Conservation (phyloP, 2,329 filamentous ascomycete species). For the Arthrobotrys pseudoclavata region DNA sequence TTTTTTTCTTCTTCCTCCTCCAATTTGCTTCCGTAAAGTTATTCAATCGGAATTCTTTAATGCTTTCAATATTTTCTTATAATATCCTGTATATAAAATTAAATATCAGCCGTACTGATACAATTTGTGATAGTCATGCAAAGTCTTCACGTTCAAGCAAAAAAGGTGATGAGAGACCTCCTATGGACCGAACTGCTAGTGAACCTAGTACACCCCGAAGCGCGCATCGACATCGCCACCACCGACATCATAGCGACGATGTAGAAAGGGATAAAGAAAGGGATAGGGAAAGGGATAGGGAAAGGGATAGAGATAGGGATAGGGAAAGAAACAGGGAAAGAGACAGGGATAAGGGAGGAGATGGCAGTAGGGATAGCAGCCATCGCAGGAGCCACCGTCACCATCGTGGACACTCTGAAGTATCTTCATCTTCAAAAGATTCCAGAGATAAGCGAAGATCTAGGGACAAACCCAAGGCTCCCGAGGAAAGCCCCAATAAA, state of each 20-base stretch:
- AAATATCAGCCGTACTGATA: slow-evolving; percentile 57
- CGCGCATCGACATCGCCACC: slow-evolving; percentile 55
- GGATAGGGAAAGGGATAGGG: neutral
- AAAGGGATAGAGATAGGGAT: slow-evolving; percentile 8
- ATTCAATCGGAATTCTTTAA: slow-evolving; percentile 19
- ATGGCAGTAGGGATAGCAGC: slow-evolving; percentile 16
- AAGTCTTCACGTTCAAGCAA: slow-evolving; percentile 57
- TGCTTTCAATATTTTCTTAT: slow-evolving; percentile 29
- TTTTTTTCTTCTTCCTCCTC: slow-evolving; percentile 26
- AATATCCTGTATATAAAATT: slow-evolving; percentile 56
- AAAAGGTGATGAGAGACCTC: slow-evolving; percentile 54
- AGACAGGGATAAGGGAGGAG: neutral
- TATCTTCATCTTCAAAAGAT: slow-evolving; percentile 47
- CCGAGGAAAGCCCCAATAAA: slow-evolving; percentile 33
- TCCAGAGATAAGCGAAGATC: slow-evolving; percentile 48
- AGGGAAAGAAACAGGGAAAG: slow-evolving; percentile 12
- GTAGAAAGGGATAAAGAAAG: slow-evolving; percentile 27
- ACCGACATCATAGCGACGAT: slow-evolving; percentile 46
- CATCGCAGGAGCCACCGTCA: slow-evolving; percentile 34
- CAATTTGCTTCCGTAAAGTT: slow-evolving; percentile 23
- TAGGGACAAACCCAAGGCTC: slow-evolving; percentile 41
- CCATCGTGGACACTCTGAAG: slow-evolving; percentile 41
- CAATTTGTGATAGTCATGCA: slow-evolving; percentile 45
- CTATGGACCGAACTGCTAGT: slow-evolving; percentile 54
- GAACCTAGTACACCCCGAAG: slow-evolving; percentile 46